These are phyloP conservation scores for Crithidia thermophila DNA, from an alignment of 208 protist species.

Conservation along the genomic window DNA sequence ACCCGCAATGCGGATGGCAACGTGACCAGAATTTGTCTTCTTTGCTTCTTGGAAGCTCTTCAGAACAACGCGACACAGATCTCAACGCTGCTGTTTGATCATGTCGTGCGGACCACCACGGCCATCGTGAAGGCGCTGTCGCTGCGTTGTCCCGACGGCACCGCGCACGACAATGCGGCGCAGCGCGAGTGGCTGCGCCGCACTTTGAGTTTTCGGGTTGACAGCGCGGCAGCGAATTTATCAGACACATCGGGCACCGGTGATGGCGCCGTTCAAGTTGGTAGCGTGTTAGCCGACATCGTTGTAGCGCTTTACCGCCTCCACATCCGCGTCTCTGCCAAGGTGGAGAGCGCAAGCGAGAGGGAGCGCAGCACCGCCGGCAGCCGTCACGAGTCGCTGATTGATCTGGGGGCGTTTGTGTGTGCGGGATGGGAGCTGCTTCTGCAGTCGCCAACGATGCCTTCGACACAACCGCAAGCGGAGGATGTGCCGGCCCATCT, in stretches of 20 bases:
- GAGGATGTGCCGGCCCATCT: too few species aligned
- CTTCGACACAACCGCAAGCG: too few species aligned
- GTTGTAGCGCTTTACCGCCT: slow-evolving; percentile 5
- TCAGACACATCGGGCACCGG: not conserved
- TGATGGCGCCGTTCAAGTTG: not conserved
- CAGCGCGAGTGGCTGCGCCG: not conserved
- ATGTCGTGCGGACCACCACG: not conserved
- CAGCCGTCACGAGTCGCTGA: slow-evolving; percentile 9
- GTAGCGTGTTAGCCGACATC: slow-evolving; percentile 13
- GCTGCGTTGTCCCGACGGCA: not conserved
- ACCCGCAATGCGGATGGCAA: too few species aligned
- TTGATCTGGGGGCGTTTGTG: slow-evolving; percentile 23
- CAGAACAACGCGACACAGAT: too few species aligned
- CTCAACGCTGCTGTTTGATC: too few species aligned
- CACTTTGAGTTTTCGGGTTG: not conserved
- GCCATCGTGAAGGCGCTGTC: slow-evolving; percentile 14
- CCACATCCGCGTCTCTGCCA: too few species aligned
- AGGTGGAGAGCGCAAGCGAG: too few species aligned
- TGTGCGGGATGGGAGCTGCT: slow-evolving; percentile 31
- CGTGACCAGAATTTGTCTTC: too few species aligned
- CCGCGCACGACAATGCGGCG: not conserved
- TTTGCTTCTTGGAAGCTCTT: too few species aligned
- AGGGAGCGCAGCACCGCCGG: not conserved
- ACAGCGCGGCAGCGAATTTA: not conserved
- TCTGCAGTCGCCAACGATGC: too few species aligned